Percentiles rank a stretch among this genome's conserved stretches.
Conservation (phyloP, 176 grass and related monocot genomes). For the Phragmites australis region DNA sequence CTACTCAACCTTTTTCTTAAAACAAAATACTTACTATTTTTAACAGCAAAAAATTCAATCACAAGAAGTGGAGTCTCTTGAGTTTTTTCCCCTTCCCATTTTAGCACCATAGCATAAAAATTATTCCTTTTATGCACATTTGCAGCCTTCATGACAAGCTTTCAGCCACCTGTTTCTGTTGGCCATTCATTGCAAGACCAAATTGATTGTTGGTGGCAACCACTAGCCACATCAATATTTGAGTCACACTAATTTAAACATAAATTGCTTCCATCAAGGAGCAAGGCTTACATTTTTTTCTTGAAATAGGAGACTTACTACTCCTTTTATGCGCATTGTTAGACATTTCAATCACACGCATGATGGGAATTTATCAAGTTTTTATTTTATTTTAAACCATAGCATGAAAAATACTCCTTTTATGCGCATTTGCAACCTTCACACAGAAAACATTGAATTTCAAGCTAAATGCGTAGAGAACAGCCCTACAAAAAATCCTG, state of each 20-base stretch:
- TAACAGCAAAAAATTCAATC: neutral
- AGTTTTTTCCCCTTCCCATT: neutral
- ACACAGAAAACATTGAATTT: neutral
- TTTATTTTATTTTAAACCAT: neutral
- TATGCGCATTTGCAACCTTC: neutral
- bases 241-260: slow-evolving; percentile 24
- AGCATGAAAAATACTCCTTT: neutral
- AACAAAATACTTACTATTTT: neutral
- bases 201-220: neutral
- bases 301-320: neutral
- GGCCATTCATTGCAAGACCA: slow-evolving; percentile 7
- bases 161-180: slow-evolving; percentile 19
- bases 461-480: neutral
- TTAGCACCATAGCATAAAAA: neutral
- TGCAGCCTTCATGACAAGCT: neutral
- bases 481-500: neutral
- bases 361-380: neutral
- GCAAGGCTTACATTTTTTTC: neutral
- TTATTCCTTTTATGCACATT: neutral
- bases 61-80: slow-evolving; percentile 6
- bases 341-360: neutral
- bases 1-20: neutral
- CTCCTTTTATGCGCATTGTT: neutral
- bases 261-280: neutral
- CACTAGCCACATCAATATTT: slow-evolving; percentile 17